Percentiles rank a stretch among this genome's conserved stretches.
phyloP scores from a whole-genome alignment of 345 rosid genomes.

The Salix caprea region DNA sequence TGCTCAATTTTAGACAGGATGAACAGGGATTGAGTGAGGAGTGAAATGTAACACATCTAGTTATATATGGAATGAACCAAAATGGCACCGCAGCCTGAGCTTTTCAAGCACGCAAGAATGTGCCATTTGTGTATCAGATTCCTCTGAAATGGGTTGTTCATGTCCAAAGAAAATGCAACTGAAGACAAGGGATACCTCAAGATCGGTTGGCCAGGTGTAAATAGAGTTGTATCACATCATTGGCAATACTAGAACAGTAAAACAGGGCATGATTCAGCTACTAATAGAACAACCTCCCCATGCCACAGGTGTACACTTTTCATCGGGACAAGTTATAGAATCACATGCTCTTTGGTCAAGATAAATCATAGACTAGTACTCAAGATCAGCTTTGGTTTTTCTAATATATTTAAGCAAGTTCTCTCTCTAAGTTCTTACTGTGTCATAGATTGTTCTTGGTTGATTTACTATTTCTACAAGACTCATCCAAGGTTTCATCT shows the following conservation, averaged over 20 bases:
- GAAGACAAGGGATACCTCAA: neutral
- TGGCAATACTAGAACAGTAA: neutral
- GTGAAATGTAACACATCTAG: neutral
- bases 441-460: neutral
- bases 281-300: neutral
- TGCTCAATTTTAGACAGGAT: neutral
- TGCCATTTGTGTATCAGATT: neutral
- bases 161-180: neutral
- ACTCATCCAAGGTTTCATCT: neutral
- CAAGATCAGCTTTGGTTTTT: neutral
- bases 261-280: neutral
- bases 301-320: neutral
- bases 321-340: neutral
- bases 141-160: neutral
- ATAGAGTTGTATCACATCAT: neutral
- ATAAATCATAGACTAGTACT: neutral
- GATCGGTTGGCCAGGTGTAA: neutral
- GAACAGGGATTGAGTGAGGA: neutral
- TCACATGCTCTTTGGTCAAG: neutral
- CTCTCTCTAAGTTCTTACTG: neutral
- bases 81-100: neutral
- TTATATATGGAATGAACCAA: neutral
- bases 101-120: neutral
- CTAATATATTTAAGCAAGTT: neutral
- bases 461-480: neutral